Conservation (phyloP, 164 flowering plant genomes). For the Vitis rupestris region DNA sequence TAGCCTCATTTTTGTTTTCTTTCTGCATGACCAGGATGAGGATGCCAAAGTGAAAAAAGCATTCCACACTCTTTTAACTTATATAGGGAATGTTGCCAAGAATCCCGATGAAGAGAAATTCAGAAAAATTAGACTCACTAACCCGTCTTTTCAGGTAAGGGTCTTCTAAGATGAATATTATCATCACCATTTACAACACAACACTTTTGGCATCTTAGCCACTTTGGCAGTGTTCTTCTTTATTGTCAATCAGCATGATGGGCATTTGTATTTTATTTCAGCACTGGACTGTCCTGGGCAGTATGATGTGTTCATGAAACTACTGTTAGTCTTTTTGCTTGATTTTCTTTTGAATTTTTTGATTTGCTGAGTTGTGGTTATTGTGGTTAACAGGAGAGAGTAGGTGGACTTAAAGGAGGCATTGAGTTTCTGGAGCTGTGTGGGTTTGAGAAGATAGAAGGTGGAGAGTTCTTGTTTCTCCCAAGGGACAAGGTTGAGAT, state of each 20-base stretch:
- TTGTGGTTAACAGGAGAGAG: slow-evolving; percentile 53
- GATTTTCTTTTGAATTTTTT: neutral
- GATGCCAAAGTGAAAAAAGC: slow-evolving; percentile 94
- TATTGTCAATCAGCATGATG: too few relatives aligned
- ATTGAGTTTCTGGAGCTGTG: slow-evolving; percentile 66
- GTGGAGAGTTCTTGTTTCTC: slow-evolving; percentile 59
- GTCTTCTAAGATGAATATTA: neutral
- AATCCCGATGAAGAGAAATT: slow-evolving; percentile 93
- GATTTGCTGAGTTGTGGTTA: neutral
- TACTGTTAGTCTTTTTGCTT: neutral
- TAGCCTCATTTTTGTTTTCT: slow-evolving; percentile 9
- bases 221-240: too few relatives aligned
- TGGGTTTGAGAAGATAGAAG: slow-evolving; percentile 64
- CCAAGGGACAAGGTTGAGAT: slow-evolving; percentile 60
- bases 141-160: slow-evolving; percentile 61
- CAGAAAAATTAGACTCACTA: slow-evolving; percentile 72
- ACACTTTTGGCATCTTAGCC: neutral
- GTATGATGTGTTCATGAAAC: too few relatives aligned
- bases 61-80: slow-evolving; percentile 90
- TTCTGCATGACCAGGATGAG: slow-evolving; percentile 57
- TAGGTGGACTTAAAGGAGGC: slow-evolving; percentile 63
- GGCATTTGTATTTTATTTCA: neutral
- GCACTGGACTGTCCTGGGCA: neutral
- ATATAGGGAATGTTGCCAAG: slow-evolving; percentile 79
- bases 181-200: neutral